A percentile compares a stretch with the other conserved stretches of the same genome.
Conservation (phyloP, 345 rosid genomes). For the Turritis glabra region DNA sequence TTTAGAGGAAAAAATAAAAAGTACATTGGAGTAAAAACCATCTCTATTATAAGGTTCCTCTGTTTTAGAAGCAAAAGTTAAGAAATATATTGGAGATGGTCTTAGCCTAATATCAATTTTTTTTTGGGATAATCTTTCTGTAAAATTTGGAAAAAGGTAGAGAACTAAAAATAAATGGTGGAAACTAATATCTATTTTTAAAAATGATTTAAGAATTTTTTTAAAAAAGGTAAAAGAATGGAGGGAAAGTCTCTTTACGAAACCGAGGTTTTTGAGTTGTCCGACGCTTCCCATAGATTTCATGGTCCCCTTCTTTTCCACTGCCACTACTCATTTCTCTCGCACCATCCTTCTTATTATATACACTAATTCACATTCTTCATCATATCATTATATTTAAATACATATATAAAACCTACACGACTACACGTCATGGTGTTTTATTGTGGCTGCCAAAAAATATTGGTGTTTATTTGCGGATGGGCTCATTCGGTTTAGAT, state of each 20-base stretch:
- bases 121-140: not conserved
- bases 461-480: slow-evolving; percentile 4
- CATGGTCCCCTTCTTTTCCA: slow-evolving; percentile 45
- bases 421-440: slow-evolving; percentile 13
- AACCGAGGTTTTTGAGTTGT: slow-evolving; percentile 41
- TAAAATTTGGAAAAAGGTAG: not conserved
- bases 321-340: slow-evolving; percentile 41
- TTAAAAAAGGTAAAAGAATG: not conserved
- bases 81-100: no score
- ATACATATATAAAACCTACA: not conserved
- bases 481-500: not conserved
- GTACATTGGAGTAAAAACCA: no score
- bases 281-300: slow-evolving; percentile 42
- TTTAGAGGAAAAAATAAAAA: no score
- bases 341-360: slow-evolving; percentile 39
- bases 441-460: slow-evolving; percentile 7
- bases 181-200: not conserved
- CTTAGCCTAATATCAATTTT: no score
- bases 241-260: slow-evolving; percentile 34
- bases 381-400: slow-evolving; percentile 11
- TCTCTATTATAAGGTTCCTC: no score
- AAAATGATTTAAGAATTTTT: not conserved
- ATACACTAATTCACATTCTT: slow-evolving; percentile 18
- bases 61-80: no score
- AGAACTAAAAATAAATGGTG: not conserved